These are phyloP conservation scores for Aspergillus aculeatinus DNA, from an alignment of 2,329 filamentous ascomycete species.

Conservation along the genomic window DNA sequence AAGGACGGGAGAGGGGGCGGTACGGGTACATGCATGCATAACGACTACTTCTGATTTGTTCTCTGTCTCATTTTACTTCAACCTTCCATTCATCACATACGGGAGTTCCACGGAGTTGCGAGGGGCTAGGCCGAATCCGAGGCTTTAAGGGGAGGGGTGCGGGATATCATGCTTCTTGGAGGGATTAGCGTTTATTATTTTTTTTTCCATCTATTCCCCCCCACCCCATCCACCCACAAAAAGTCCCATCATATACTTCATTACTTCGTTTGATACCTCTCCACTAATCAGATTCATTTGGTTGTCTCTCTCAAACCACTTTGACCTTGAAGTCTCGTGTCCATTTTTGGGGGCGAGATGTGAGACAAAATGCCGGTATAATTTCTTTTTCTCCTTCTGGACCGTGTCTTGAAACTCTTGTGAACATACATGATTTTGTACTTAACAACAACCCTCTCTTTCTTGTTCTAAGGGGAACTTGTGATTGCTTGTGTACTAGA, in stretches of 20 bases:
- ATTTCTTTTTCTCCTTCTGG: no score
- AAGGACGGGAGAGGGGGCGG: neutral
- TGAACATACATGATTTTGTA: no score
- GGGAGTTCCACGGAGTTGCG: neutral
- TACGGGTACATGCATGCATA: neutral
- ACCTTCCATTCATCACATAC: neutral
- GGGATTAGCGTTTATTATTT: neutral
- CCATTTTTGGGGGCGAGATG: no score
- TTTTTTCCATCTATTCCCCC: neutral
- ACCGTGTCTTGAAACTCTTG: no score
- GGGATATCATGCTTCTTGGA: no score
- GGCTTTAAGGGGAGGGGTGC: neutral
- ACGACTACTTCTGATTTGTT: neutral
- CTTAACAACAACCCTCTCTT: no score
- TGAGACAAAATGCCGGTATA: no score
- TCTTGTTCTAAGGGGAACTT: no score
- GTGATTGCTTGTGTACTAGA: no score
- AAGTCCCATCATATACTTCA: neutral
- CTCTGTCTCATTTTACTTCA: neutral
- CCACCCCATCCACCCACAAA: neutral
- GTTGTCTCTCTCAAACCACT: neutral
- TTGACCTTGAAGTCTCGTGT: no score
- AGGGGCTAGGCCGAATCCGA: neutral
- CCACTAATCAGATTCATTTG: neutral
- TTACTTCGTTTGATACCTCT: neutral